Evolutionary conservation across 257 asterid genomes (phyloP), one percentile per base, ranked within the genome.

Genomic region (Solanum chiquidenum): DNA sequence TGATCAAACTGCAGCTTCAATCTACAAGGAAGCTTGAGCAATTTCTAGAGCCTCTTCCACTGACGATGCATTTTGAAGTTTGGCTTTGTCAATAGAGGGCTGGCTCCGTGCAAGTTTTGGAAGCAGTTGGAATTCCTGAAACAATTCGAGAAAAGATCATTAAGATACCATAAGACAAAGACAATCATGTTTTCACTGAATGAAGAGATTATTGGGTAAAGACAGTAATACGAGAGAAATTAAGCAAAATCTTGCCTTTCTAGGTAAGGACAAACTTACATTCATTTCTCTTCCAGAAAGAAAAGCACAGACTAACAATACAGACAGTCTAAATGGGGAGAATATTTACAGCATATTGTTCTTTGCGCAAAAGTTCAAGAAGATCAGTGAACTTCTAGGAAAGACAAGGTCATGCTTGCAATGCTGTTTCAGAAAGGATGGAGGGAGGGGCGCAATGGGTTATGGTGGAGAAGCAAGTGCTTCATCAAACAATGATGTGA

Each of bases 21-120:
- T 90, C 37, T 75, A 79, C 84, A 95, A 89, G 58, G 97, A 92
- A 86, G 97, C 93, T 83, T 90, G 91, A 83, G 94, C 98, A 34
- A 97, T 89, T 89, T 93, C 95, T 64, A 97, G 80, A 34, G 99
- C 99, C 87, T 94, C 98, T 89, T 95, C 98, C 9, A 95, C 98
- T 0, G 99, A 94, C 72, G 98, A 91, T 82, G 98, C 98, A 86
- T 86, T 93, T 90, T 91, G 92, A 89, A 95, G 98, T 92, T 97
- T 94, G 52, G 90, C 89, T 89, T 76, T 92, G 92, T 97, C 95
- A 29, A 97, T 77, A 9, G 88, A 72, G 72, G 99, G 98, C 86
- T 95, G 99, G 89, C 91, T 91, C 87, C 96, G 94, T 10, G 98
- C 98, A 16, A 95, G 98, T 91, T 92, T 91, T 21, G 99, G 98